These are phyloP conservation scores for Crithidia fasciculata DNA, from an alignment of 208 protist species.

Conservation along the genomic window DNA sequence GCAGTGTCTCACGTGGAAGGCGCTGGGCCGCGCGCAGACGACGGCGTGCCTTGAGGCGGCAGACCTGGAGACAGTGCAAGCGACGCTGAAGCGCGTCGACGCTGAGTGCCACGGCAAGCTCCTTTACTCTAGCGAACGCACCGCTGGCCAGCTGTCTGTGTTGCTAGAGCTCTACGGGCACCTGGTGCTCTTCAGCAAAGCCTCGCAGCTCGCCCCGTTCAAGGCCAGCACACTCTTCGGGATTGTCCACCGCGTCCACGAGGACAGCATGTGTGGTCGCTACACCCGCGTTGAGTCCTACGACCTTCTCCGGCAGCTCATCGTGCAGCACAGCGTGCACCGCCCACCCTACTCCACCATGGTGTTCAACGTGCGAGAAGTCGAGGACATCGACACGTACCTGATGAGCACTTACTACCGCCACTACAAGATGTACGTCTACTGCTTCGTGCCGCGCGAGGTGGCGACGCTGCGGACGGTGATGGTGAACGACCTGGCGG, in stretches of 20 bases:
- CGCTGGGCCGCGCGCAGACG: conserved; percentile 55
- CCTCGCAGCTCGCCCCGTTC: conserved; percentile 58
- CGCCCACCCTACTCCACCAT: conserved; percentile 88
- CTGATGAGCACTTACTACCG: conserved; percentile 88
- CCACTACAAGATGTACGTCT: conserved; percentile 94
- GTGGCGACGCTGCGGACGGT: conserved; percentile 60
- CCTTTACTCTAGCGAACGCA: conserved; percentile 28
- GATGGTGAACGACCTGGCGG: conserved; percentile 49
- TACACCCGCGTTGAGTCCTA: conserved; percentile 71
- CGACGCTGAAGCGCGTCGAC: conserved; percentile 48
- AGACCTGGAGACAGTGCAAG: conserved; percentile 59
- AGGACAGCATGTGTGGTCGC: conserved; percentile 65
- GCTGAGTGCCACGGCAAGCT: conserved; percentile 33
- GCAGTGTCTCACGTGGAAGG: conserved; percentile 69
- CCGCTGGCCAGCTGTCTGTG: conserved; percentile 50
- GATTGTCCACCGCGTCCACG: conserved; percentile 72
- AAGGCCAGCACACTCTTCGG: conserved; percentile 87
- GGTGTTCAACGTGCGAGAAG: conserved; percentile 84
- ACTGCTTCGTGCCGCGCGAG: conserved; percentile 82
- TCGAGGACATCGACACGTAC: conserved; percentile 89
- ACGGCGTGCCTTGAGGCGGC: conserved; percentile 55
- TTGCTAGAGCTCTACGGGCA: conserved; percentile 85
- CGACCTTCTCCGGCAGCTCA: conserved; percentile 68
- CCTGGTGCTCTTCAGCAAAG: conserved; percentile 80
- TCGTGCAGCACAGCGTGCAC: conserved; percentile 84